Evolutionary conservation across 345 rosid genomes (phyloP), one percentile per base, ranked within the genome.

Genomic region (Euphorbia tirucalli): DNA sequence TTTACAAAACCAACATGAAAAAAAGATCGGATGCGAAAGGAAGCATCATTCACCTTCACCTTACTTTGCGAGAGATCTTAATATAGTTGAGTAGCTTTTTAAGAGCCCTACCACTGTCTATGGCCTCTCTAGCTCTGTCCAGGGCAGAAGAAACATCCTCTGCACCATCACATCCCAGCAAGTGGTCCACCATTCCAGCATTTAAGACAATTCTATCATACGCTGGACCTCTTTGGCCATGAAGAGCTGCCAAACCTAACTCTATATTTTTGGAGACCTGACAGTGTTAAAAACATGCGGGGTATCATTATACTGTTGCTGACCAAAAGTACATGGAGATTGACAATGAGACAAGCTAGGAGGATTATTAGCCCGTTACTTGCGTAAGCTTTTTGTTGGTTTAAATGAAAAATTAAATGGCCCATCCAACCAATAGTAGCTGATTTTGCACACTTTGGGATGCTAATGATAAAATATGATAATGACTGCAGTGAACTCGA

Each of bases 51-150:
- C 30, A 7, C 55, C 7, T 61, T 73, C 67, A 78, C 58, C 66
- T 65, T 4, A 78, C 46, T 77, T 83, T 88, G 72, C 81, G 84
- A 10, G 97, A 92, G 58, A 85, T 77, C 83, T 85, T 92, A 65
- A 92, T 87, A 85, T 95, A 95, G 75, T 87, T 89, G 70, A 95
- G 57, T 52, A 95, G 80, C 75, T 78, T 87, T 78, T 80, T 88
- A 35, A 92, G 85, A 64, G 99, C 99, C 75, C 81, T 82, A 61
- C 97, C 99, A 68, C 96, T 90, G 65, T 95, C 89, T 57, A 95
- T 92, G 81, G 97, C 96, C 79, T 89, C 97, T 49, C 88, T 90
- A 32, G 98, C 97, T 78, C 99, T 87, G n/a, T 88, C 93, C 70
- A 89, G 71, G 19, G 97, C 96, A 6, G 66, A 19, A 31, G 81